phyloP scores from a whole-genome alignment of 768 basidiomycete species.

The Xerocomellus amylosporus region DNA sequence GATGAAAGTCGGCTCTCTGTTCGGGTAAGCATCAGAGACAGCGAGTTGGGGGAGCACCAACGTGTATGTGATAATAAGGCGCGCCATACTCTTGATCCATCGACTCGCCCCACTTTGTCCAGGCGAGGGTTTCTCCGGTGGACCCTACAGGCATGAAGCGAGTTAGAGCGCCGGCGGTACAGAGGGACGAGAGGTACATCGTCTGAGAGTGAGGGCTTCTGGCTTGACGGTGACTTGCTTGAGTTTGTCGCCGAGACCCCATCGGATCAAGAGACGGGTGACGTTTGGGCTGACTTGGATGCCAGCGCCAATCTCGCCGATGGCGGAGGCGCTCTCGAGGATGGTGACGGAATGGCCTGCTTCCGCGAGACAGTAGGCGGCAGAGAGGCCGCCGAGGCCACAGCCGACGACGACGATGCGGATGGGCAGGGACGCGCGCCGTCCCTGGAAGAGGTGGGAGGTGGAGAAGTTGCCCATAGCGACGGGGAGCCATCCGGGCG shows the following conservation, averaged over 20 bases:
- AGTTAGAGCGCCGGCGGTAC: not conserved
- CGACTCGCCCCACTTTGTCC: constrained; percentile 35
- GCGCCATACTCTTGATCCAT: constrained; percentile 35
- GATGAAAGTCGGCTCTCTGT: constrained; percentile 48
- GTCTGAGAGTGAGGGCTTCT: constrained; percentile 36
- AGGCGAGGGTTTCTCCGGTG: constrained; percentile 36
- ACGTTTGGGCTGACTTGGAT: constrained; percentile 47
- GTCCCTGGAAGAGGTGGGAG: constrained; percentile 20
- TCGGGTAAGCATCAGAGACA: not conserved
- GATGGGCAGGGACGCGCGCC: constrained; percentile 26
- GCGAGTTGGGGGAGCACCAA: not conserved
- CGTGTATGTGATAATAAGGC: constrained; percentile 37
- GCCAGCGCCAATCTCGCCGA: constrained; percentile 50
- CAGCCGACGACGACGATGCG: constrained; percentile 47
- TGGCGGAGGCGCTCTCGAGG: constrained; percentile 39
- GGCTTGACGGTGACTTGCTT: constrained; percentile 39
- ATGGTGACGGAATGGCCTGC: constrained; percentile 50
- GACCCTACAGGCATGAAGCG: constrained; percentile 18
- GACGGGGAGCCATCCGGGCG: not conserved
- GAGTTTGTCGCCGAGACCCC: constrained; percentile 47
- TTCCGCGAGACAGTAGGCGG: constrained; percentile 43
- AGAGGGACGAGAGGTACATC: constrained; percentile 34
- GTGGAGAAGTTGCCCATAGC: not conserved
- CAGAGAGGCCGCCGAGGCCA: constrained; percentile 49
- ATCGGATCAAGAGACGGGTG: constrained; percentile 45